These are phyloP conservation scores for Termitomyces sp. DNA, from an alignment of 768 basidiomycete species.

Conservation along the genomic window DNA sequence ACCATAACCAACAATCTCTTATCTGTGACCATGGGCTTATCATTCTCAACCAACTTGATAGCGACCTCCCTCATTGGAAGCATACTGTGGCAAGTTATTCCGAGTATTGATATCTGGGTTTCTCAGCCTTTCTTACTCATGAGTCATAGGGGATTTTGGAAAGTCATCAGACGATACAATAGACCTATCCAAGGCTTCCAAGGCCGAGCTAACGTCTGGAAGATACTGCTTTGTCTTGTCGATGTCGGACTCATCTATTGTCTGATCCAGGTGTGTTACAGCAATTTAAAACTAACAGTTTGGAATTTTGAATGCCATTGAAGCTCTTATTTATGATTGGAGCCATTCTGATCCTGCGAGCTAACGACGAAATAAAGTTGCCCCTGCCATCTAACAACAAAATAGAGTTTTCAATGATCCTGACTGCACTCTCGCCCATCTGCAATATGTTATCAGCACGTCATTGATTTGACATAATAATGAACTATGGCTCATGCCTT, in stretches of 20 bases:
- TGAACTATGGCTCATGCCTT: background rate
- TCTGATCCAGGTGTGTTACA: background rate
- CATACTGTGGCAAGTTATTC: background rate
- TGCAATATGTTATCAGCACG: background rate
- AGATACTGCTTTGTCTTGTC: background rate
- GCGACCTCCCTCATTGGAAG: background rate
- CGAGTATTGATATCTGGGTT: no score
- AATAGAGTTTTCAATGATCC: background rate
- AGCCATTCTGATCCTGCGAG: no score
- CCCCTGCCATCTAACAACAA: no score
- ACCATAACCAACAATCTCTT: no score
- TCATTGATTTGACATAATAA: background rate
- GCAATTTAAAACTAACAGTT: no score
- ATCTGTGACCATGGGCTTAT: background rate
- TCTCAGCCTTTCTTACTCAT: no score
- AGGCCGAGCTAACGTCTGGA: background rate
- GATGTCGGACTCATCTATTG: background rate
- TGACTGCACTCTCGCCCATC: background rate
- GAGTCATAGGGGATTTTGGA: background rate
- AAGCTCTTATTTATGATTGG: no score
- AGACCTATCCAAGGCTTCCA: background rate
- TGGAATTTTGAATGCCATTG: no score
- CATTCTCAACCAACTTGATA: background rate
- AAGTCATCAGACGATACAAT: background rate
- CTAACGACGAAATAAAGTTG: no score